Evolutionary conservation across 345 rosid species (phyloP), one percentile per base, ranked within the genome.

Genomic region (Sapria himalayana): DNA sequence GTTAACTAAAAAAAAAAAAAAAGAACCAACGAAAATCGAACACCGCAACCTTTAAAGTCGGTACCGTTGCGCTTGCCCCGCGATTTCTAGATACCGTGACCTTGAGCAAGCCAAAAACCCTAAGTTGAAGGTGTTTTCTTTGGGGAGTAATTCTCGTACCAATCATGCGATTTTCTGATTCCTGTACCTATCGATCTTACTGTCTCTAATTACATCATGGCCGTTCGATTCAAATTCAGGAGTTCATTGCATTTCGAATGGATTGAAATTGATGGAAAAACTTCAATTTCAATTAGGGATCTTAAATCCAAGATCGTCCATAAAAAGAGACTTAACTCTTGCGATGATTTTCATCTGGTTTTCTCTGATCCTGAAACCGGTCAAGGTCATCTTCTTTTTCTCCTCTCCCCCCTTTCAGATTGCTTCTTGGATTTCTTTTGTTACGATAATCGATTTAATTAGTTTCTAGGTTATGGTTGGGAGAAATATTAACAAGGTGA

Each of bases 221-320:
- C 67, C 7, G 34, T 66, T 10, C 62, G 58, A 4, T 66, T 54
- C 51, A 58, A 59, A 55, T 61, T 66, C 58, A 39, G 72, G 47
- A 66, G 67, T 59, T 50, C 61, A 15, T 22, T 37, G 32, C 22
- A 45, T 33, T 61, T 50, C 33, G 67, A 66, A 31, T 48, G 59
- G 19, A 54, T 66, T 22, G 62, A 57, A 46, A 58, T 66, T 31
- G 64, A 48, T 4, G 62, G 56, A 23, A 52, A 19, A 13, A 38
- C 59, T 36, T 66, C 59, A n/a, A 58, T 66, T 41, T 66, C 67
- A 4, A 17, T 66, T 41, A 29, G 56, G 16, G 64, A 61, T 51
- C 72, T 66, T 42, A 66, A 61, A 49, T 51, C 59, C 14, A 62
- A 49, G 52, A 45, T 66, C 40, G 41, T 62, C 4, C 61, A 15